These are phyloP conservation scores for Amanita molliuscula DNA, from an alignment of 768 basidiomycete species.

Conservation along the genomic window DNA sequence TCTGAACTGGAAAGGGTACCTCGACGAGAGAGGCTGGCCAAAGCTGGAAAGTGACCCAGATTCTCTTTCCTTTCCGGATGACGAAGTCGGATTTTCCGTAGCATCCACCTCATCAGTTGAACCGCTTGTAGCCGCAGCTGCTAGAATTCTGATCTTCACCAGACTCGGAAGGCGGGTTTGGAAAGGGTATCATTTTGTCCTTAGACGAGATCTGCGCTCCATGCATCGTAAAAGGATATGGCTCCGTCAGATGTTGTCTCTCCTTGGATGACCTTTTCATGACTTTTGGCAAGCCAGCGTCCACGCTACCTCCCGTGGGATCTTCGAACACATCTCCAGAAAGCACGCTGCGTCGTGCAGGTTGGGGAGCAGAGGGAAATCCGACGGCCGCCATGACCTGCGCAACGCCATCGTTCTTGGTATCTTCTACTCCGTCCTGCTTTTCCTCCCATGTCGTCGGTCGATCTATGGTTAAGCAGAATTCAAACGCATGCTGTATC, in stretches of 20 bases:
- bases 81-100: conserved; percentile 13
- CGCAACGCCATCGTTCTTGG: conserved; percentile 38
- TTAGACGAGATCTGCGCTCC: conserved; percentile 52
- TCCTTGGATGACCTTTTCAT: conserved; percentile 40
- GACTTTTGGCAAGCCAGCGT: conserved; percentile 13
- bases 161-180: conserved; percentile 35
- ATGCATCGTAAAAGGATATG: conserved; percentile 64
- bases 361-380: conserved; percentile 37
- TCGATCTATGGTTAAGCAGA: conserved; percentile 43
- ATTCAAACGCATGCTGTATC: conserved; percentile 72
- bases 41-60: conserved; percentile 83
- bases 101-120: conserved; percentile 11
- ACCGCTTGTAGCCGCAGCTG: conserved; percentile 10
- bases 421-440: conserved; percentile 13
- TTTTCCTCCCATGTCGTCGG: conserved; percentile 25
- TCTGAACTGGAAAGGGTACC: conserved; percentile 63
- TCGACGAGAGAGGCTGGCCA: conserved; percentile 52
- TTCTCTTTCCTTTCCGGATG: conserved; percentile 24
- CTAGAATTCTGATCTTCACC: conserved; percentile 22
- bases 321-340: conserved; percentile 55
- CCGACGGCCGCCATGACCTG: conserved; percentile 50
- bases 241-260: conserved; percentile 33
- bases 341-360: conserved; percentile 48
- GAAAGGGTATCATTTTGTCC: conserved; percentile 58
- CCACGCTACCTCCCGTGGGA: conserved; percentile 22